Base-by-base conservation (phyloP, 495 filamentous ascomycete species). In the Aspergillus incahuasiensis region DNA sequence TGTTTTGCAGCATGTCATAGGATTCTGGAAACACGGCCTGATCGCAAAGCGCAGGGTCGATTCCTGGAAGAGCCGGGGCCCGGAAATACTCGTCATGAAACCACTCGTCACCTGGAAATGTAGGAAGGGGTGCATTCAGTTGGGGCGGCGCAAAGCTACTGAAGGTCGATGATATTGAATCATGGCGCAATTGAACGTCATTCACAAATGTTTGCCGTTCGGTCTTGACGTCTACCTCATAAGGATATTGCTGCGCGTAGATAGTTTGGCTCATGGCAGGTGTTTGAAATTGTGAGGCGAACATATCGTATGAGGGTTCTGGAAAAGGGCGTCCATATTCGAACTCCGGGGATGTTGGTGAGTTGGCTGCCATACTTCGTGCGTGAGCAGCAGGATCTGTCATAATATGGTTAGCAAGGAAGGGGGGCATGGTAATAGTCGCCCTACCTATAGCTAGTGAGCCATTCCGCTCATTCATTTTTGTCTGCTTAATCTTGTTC, bases 401-500 rank as follows among this genome's bases (percentile, higher is more conserved):
- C 35, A 38, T 32, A n/a, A 6, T 13, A 1, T 6, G 6, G 53
- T 60, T 42, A 60, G 58, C 28, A 42, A 16, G 41, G 16, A 32
- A 56, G 21, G 9, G 9, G 9, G 25, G 12, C 16, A 53, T 19
- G 50, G 49, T 24, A 32, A 25, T 54, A 39, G n/a, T 48, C n/a
- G 20, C 3, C 62, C 19, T 60, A 73, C 72, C 69, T 41, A 60
- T 15, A 1, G 49, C 78, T 28, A 75, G 60, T 50, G 81, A 69
- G 12, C 74, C 73, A 38, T 77, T 72, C 82, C 96, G 94, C 74
- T 97, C 92, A 38, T 87, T 82, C 56, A 92, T 79, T 81, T 97
- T 97, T 58, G 91, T 97, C 52, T 90, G 84, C 82, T 95, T 95
- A 76, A 98, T 98, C 71, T 92, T 90, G 75, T 87, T 86, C 81